Conservation (phyloP, 768 basidiomycete genomes). For the Xerocomus spinulosus region DNA sequence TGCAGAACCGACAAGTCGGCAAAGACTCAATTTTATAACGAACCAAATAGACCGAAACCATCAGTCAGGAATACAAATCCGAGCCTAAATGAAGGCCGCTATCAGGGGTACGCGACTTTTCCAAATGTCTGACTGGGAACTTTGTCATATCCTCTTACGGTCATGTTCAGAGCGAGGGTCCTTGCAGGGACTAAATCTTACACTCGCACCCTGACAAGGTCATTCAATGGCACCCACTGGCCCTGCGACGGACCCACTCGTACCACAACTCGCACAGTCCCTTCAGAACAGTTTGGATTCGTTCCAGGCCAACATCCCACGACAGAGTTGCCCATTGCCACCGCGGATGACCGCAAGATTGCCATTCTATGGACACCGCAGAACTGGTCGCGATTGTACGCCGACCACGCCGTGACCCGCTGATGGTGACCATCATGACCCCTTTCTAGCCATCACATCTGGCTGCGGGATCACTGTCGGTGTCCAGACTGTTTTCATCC, state of each 20-base stretch:
- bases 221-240: no score
- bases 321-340: slow-evolving; percentile 47
- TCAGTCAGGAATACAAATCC: no score
- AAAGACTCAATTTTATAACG: no score
- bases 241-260: not conserved
- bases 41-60: no score
- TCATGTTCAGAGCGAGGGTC: not conserved
- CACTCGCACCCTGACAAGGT: not conserved
- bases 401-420: slow-evolving; percentile 9
- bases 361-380: slow-evolving; percentile 69
- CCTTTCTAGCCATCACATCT: slow-evolving; percentile 74
- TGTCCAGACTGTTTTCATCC: slow-evolving; percentile 85
- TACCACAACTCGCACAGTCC: slow-evolving; percentile 9
- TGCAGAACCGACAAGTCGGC: no score
- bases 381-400: slow-evolving; percentile 76
- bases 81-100: no score
- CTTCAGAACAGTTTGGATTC: slow-evolving; percentile 31
- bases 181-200: no score
- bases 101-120: no score
- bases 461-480: slow-evolving; percentile 91
- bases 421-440: not conserved
- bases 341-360: slow-evolving; percentile 55
- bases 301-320: slow-evolving; percentile 9
- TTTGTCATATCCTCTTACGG: no score
- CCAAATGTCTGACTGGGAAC: no score